Base-by-base conservation (phyloP, 192 early-diverging fungal species). In the Lobulomyces angularis region DNA sequence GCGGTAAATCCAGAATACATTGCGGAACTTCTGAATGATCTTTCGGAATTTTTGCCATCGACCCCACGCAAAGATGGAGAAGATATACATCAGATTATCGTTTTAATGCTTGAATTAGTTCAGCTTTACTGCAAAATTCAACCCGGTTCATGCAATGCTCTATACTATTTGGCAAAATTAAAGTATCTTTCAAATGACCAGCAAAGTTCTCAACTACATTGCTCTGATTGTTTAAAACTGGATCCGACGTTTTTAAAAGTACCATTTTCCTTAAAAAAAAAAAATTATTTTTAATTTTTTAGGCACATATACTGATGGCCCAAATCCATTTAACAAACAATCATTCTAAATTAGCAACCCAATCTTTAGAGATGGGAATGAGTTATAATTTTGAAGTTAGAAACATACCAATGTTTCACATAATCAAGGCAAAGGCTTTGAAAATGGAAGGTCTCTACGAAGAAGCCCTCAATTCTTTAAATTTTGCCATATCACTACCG, bases 361-460 rank as follows among this genome's bases (percentile, higher is more conserved):
- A 59, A 14, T 43, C 56, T 8, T 49, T 74, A 8, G 71, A 74
- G 20, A 70, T 57, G 48, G 67, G 47, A n/a, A 46, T 74, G 26
- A 65, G 67, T 44, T 61, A 61, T 27, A 64, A 69, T 27, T 74
- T 74, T 32, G 50, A 67, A 50, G 56, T 71, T 11, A 55, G 67
- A 25, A 47, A 70, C 22, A 55, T 59, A 5, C 51, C 57, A 2
- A 16, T 45, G 17, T 74, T 58, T 36, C 55, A 57, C 14, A 33
- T 67, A 9, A 35, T 74, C 6, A 67, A 62, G 43, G 64, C 67
- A 0, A 51, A 55, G 35, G 48, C 49, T 18, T 38, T 54, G 2
- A 67, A 63, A n/a, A 14, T 28, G 2, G 50, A 67, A 35, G 58
- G 58, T 1, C 26, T 44, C 8, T 34, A 45, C 19, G 56, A 67